Conservation (phyloP, 352 stramenopile genomes). For the Pythium sp. region DNA sequence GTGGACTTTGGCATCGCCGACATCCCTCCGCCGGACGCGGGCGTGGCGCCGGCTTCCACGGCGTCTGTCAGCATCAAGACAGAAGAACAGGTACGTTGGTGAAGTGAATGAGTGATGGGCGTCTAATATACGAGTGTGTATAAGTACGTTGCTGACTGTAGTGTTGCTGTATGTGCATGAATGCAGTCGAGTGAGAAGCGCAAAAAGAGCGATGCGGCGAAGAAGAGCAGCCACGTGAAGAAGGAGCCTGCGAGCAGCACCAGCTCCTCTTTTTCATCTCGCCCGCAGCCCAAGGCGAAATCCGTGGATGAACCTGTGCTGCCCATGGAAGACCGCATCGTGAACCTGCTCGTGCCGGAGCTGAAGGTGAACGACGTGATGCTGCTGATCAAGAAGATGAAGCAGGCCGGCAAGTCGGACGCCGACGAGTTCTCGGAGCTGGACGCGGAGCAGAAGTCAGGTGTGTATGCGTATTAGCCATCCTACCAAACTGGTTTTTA, state of each 20-base stretch:
- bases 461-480: slow-evolving; percentile 22
- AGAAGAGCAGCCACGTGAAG: slow-evolving; percentile 28
- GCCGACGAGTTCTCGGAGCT: slow-evolving; percentile 86
- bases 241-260: slow-evolving; percentile 33
- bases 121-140: background rate
- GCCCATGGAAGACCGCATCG: slow-evolving; percentile 85
- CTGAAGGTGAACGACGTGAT: slow-evolving; percentile 88
- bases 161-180: background rate
- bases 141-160: background rate
- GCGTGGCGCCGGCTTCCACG: background rate
- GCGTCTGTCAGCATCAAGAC: background rate
- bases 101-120: background rate
- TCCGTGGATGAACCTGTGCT: slow-evolving; percentile 46
- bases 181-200: slow-evolving; percentile 32
- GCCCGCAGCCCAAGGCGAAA: slow-evolving; percentile 37
- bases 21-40: slow-evolving; percentile 16
- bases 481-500: too few species aligned
- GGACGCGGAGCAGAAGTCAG: slow-evolving; percentile 83
- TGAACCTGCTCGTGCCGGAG: slow-evolving; percentile 82
- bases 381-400: slow-evolving; percentile 89
- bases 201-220: slow-evolving; percentile 41
- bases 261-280: slow-evolving; percentile 14
- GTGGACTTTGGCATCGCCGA: slow-evolving; percentile 42
- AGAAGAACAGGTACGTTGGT: slow-evolving; percentile 21
- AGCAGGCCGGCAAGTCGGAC: slow-evolving; percentile 85